These are phyloP conservation scores for Saccharomycopsis hybrid DNA, from an alignment of 1,139 yeast genomes.

Conservation along the genomic window DNA sequence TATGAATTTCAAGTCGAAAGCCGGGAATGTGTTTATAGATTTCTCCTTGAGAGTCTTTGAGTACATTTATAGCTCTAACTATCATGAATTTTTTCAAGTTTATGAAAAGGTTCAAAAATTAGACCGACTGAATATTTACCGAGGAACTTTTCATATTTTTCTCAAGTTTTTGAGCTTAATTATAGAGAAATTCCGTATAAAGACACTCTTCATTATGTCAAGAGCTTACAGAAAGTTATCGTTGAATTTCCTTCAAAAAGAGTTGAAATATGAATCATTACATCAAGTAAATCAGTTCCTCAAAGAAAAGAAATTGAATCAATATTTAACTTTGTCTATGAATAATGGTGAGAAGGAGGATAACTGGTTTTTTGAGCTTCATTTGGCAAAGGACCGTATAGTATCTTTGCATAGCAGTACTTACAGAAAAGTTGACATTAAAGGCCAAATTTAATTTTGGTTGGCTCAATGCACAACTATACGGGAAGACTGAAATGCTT, in stretches of 20 bases:
- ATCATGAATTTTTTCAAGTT: slow-evolving; percentile 14
- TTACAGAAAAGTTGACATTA: slow-evolving; percentile 73
- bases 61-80: slow-evolving; percentile 4
- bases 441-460: slow-evolving; percentile 62
- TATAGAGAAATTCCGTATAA: slow-evolving; percentile 36
- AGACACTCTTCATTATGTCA: slow-evolving; percentile 53
- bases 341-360: slow-evolving; percentile 12
- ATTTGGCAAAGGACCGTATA: slow-evolving; percentile 42
- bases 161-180: slow-evolving; percentile 25
- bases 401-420: slow-evolving; percentile 39
- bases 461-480: too few species aligned
- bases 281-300: slow-evolving; percentile 38
- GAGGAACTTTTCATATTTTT: slow-evolving; percentile 20
- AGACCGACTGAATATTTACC: slow-evolving; percentile 24
- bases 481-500: too few species aligned
- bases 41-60: slow-evolving; percentile 16
- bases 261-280: slow-evolving; percentile 37
- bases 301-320: slow-evolving; percentile 34
- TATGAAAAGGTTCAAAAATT: slow-evolving; percentile 21
- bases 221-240: slow-evolving; percentile 54
- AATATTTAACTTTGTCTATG: slow-evolving; percentile 32
- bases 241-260: slow-evolving; percentile 37
- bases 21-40: slow-evolving; percentile 13
- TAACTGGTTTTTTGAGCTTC: slow-evolving; percentile 31
- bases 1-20: slow-evolving; percentile 13